A percentile compares a stretch with the other conserved stretches of the same genome.
Conservation (phyloP, 2,329 filamentous ascomycete genomes). For the Grosmannia penicillata region DNA sequence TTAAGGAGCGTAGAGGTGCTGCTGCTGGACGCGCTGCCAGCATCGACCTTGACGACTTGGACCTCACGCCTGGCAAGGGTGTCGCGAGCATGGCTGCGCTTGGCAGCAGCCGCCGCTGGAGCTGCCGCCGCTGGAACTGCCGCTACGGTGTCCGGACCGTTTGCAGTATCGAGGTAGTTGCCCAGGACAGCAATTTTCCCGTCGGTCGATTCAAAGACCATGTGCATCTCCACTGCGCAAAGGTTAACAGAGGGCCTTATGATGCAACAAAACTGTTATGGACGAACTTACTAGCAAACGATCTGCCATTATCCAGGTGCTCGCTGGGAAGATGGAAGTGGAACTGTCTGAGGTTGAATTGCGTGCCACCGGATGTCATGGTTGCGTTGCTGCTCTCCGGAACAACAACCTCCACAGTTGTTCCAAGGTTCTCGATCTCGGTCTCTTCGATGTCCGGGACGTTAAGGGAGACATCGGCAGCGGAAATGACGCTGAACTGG, state of each 20-base stretch:
- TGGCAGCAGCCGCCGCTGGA: background rate
- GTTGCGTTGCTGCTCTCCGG: conserved; percentile 23
- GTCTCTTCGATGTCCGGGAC: conserved; percentile 27
- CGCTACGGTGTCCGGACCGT: conserved; percentile 10
- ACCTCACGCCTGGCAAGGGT: background rate
- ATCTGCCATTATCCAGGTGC: conserved; percentile 26
- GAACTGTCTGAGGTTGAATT: conserved; percentile 28
- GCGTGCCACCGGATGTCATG: conserved; percentile 16
- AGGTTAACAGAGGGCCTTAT: no score
- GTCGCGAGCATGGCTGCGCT: conserved; percentile 7
- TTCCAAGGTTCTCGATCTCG: conserved; percentile 41
- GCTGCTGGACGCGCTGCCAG: background rate
- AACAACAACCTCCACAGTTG: conserved; percentile 40
- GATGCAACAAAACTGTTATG: no score
- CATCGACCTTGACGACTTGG: background rate
- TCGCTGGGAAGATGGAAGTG: conserved; percentile 36
- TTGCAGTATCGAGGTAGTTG: conserved; percentile 25
- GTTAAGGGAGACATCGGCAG: conserved; percentile 18
- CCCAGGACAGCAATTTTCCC: conserved; percentile 27
- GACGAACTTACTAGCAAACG: background rate
- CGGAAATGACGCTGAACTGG: conserved; percentile 18
- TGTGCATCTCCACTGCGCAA: conserved; percentile 43
- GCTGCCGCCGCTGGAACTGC: no score
- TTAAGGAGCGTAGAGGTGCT: background rate
- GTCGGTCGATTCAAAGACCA: conserved; percentile 36